Evolutionary conservation across 176 grass and related monocot genomes (phyloP).

Genomic region (Oryza punctata): DNA sequence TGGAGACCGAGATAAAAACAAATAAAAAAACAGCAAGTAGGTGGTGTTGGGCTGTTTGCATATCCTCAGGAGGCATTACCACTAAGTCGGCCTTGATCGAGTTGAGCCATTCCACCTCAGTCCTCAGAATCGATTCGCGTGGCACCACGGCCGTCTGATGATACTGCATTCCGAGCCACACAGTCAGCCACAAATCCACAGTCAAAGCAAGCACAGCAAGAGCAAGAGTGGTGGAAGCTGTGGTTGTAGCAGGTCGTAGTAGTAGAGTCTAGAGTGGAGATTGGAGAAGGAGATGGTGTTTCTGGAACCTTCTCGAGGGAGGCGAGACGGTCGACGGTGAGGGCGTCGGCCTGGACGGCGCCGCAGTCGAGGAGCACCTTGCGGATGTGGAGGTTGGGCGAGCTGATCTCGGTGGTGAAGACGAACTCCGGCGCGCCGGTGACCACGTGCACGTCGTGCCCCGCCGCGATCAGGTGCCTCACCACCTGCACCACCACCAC

Average conservation of each 20-base stretch:
- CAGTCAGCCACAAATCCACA: background rate
- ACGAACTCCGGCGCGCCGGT: conserved; percentile 90
- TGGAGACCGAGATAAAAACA: background rate
- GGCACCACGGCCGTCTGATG: conserved; percentile 93
- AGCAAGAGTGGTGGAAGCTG: background rate
- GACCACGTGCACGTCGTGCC: conserved; percentile 94
- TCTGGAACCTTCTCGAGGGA: conserved; percentile 78
- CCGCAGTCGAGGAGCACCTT: conserved; percentile 98
- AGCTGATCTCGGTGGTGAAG: conserved; percentile 87
- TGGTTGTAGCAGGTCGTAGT: no score
- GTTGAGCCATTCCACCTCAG: conserved; percentile 92
- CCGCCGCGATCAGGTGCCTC: conserved; percentile 77
- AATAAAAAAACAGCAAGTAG: background rate
- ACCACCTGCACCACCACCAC: conserved; percentile 52
- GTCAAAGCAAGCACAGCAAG: background rate
- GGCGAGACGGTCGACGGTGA: conserved; percentile 91
- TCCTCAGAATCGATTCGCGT: conserved; percentile 75
- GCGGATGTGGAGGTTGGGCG: conserved; percentile 78
- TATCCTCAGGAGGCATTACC: conserved; percentile 39
- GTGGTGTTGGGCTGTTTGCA: no score
- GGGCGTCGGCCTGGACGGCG: conserved; percentile 95
- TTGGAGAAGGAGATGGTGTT: background rate
- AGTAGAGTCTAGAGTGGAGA: no score
- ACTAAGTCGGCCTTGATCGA: conserved; percentile 91
- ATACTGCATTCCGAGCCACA: conserved; percentile 57